Base-by-base conservation (phyloP, 169 alveolate species). In the Plasmodium inui region DNA sequence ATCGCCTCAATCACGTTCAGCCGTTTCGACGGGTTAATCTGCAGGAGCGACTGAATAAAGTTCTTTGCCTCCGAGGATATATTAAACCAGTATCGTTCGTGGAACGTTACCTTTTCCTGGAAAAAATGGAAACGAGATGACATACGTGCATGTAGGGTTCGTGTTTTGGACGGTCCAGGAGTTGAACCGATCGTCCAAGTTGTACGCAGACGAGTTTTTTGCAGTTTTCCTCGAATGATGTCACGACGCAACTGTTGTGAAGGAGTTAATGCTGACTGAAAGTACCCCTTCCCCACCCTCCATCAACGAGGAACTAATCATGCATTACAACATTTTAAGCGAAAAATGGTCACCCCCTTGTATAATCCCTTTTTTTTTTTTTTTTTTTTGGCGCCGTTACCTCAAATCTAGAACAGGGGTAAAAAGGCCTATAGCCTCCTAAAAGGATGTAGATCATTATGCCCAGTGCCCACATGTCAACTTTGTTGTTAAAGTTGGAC, bases 381-480 rank as follows among this genome's bases (percentile, higher is more conserved):
- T 72, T 72, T 28, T 39, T 10, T 61, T 61, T 46, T 46, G 28
- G 17, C 81, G 9, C 34, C 79, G n/a, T 37, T 41, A 57, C 92
- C 46, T 86, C 83, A 91, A 93, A 94, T 17, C 81, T 86, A 32
- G 95, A 92, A 6, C 93, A 90, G 14, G 96, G 96, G 55, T 94
- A 94, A 92, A 94, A 94, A n/a, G 96, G 96, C 19, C 71, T 92
- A 70, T 94, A 94, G 44, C 96, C 96, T n/a, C 95, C 95, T 28
- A 94, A 71, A 61, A 94, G 83, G 34, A 91, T 67, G 70, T 26
- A 94, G 70, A 71, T 50, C 26, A 94, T 82, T 71, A 94, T 82
- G 14, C 96, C 96, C 46, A 94, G 41, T n/a, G 96, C 96, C 96
- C 96, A 94, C 91, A 94, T 82, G 39, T 94, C 96, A 14, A 94